These are phyloP conservation scores for Tricholoma saponaceum DNA, from an alignment of 768 basidiomycete genomes.

Conservation along the genomic window DNA sequence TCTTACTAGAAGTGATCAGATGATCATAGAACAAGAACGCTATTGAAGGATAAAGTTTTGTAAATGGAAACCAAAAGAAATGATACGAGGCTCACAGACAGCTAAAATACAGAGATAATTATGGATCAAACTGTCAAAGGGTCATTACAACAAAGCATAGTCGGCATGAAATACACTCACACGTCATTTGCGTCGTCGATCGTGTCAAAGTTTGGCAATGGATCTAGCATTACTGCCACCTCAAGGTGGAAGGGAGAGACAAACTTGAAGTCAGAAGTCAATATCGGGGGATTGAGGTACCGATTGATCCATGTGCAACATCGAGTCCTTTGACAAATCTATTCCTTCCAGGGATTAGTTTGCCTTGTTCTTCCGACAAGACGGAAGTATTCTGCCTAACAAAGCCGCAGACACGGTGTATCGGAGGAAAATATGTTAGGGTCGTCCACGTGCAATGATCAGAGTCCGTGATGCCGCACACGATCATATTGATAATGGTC, in stretches of 20 bases:
- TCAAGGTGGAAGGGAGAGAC: not conserved
- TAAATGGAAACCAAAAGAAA: not conserved
- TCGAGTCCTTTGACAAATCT: not conserved
- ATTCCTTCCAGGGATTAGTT: not conserved
- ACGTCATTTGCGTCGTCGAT: constrained; percentile 6
- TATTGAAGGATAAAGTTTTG: constrained; percentile 8
- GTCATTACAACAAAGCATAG: not conserved
- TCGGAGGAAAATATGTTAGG: not conserved
- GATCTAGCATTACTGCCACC: constrained; percentile 8
- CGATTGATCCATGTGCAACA: not conserved
- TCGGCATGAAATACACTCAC: not conserved
- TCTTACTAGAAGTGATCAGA: constrained; percentile 30
- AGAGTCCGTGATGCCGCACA: no score
- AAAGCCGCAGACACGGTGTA: no score
- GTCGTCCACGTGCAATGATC: no score
- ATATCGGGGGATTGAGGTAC: not conserved
- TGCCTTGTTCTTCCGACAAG: not conserved
- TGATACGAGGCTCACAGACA: constrained; percentile 23
- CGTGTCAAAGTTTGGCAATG: constrained; percentile 7
- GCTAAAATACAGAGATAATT: constrained; percentile 29
- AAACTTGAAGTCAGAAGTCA: not conserved
- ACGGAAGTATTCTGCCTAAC: not conserved
- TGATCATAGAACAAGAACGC: constrained; percentile 39
- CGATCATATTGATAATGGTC: no score
- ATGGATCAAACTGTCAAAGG: constrained; percentile 18